Evolutionary conservation across 345 rosid species (phyloP).

Genomic region (Leavenworthia alabamica): DNA sequence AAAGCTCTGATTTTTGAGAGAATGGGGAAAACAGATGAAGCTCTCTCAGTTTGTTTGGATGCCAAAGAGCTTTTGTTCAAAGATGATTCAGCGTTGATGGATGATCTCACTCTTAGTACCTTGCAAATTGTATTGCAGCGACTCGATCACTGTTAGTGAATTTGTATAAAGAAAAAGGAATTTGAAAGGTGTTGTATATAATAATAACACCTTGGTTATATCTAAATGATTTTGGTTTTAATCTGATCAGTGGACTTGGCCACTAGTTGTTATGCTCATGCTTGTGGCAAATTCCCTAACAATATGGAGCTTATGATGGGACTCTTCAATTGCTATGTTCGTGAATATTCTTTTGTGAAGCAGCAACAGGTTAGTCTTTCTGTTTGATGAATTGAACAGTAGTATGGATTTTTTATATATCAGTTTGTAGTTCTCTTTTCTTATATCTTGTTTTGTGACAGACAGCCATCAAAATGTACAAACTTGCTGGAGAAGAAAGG

Average conservation of each 20-base stretch:
- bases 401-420: background rate
- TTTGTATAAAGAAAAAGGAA: background rate
- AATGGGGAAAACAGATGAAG: slow-evolving; percentile 81
- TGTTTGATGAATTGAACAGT: background rate
- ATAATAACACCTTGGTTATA: background rate
- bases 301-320: slow-evolving; percentile 94
- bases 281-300: slow-evolving; percentile 67
- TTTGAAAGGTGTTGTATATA: background rate
- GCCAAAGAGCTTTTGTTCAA: slow-evolving; percentile 71
- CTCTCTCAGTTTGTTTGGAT: slow-evolving; percentile 54
- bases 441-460: slow-evolving; percentile 39
- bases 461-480: slow-evolving; percentile 98
- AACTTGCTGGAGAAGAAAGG: slow-evolving; percentile 86
- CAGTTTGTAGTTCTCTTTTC: slow-evolving; percentile 1
- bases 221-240: background rate
- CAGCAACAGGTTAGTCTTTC: slow-evolving; percentile 81
- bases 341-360: slow-evolving; percentile 86
- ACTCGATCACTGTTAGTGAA: slow-evolving; percentile 79
- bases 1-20: slow-evolving; percentile 81
- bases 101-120: slow-evolving; percentile 96
- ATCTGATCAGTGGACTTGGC: slow-evolving; percentile 77
- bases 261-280: slow-evolving; percentile 83
- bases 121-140: slow-evolving; percentile 88
- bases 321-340: slow-evolving; percentile 92
- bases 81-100: slow-evolving; percentile 70